These are phyloP conservation scores for Diaporthe vexans DNA, from an alignment of 2,329 filamentous ascomycete genomes.

Conservation along the genomic window DNA sequence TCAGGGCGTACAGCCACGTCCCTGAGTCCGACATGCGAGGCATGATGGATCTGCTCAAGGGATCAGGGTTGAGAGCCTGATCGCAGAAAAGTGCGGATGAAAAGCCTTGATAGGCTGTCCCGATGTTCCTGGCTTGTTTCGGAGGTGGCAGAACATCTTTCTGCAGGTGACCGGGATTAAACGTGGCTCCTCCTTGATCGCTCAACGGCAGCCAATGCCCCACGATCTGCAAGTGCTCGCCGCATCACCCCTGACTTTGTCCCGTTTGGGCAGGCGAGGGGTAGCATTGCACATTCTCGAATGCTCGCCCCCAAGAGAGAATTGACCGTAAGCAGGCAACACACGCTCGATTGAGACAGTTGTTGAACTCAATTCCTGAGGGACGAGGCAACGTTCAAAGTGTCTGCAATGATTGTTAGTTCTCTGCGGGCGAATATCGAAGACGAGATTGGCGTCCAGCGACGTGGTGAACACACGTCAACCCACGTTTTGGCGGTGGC, in stretches of 20 bases:
- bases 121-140: constrained; percentile 51
- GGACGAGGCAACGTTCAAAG: neutral
- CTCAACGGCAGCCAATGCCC: constrained; percentile 37
- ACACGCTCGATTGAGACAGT: neutral
- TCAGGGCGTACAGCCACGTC: constrained; percentile 53
- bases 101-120: constrained; percentile 49
- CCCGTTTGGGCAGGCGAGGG: constrained; percentile 40
- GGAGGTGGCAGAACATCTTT: constrained; percentile 48
- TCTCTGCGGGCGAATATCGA: neutral
- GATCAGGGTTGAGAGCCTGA: constrained; percentile 45
- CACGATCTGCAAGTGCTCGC: constrained; percentile 40
- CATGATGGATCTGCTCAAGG: constrained; percentile 53
- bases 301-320: neutral
- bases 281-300: constrained; percentile 26
- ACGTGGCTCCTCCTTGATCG: constrained; percentile 33
- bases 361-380: neutral
- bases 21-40: constrained; percentile 55
- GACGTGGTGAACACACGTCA: neutral
- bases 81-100: constrained; percentile 40
- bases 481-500: neutral
- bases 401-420: neutral
- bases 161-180: constrained; percentile 37
- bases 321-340: constrained; percentile 8
- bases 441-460: neutral
- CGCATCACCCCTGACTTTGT: constrained; percentile 43